Evolutionary conservation across 768 basidiomycete species (phyloP), one percentile per base, ranked within the genome.

Genomic region (Lactarius sanguifluus): DNA sequence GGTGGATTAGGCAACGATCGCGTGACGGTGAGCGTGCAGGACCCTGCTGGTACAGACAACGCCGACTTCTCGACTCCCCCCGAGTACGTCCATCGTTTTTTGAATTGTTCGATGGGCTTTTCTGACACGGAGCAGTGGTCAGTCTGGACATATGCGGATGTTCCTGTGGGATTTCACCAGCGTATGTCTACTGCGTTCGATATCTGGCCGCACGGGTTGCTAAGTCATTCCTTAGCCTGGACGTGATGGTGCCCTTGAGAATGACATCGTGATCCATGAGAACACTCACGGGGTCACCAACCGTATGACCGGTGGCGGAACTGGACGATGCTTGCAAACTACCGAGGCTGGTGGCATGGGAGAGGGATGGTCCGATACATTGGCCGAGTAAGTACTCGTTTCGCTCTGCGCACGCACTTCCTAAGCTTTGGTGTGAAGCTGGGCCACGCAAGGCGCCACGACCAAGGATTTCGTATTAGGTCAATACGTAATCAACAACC

Each of bases 321-420:
- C 81, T 30, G 83, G 82, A 54, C 77, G 84, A 15, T 89, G 88
- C 77, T 76, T 89, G 67, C 84, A 87, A 72, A 85, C 81, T 28
- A 79, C 79, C 38, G 88, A 89, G 72, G 79, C 87, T 3, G 84
- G 85, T 28, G 88, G 87, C 20, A 81, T 89, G 81, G 87, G 87
- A 52, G 88, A 90, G 74, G 87, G 86, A n/a, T 89, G 86, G 86
- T 83, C 83, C 2, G 87, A 87, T 74, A 68, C 73, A 5, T 64
- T 74, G 52, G 73, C 73, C 7, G 71, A 74, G 71, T 72, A 56
- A 25, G 65, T 61, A 6, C 16, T 28, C 18, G 43, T 16, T 34
- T 5, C 18, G 15, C 15, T 28, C 20, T 25, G 20, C n/a, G 32
- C 20, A 2, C 10, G 20, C 40, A 70, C 68, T 28, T 52, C 73